Conservation (phyloP, 2,329 filamentous ascomycete genomes). For the Hymenoscyphus infarciens region DNA sequence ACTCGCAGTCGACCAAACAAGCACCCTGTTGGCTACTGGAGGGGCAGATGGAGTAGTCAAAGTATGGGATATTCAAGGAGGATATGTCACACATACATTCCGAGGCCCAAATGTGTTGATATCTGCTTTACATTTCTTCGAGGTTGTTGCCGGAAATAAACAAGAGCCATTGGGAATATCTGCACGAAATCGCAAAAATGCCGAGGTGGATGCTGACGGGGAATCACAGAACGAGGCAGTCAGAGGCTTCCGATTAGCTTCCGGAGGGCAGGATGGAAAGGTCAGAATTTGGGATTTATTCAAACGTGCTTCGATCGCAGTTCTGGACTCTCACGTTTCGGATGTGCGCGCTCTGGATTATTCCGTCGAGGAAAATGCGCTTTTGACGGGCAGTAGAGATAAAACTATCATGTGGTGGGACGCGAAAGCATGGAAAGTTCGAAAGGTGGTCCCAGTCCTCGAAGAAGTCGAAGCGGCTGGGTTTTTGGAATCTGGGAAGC, state of each 20-base stretch:
- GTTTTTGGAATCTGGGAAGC: conserved; percentile 66
- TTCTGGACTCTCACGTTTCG: conserved; percentile 90
- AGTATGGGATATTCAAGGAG: conserved; percentile 89
- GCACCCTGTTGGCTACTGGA: conserved; percentile 87
- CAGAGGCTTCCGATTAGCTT: conserved; percentile 74
- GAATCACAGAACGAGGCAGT: conserved; percentile 45
- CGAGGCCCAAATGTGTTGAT: conserved; percentile 88
- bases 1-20: conserved; percentile 77
- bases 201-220: conserved; percentile 42
- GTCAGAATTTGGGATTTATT: conserved; percentile 88
- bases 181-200: conserved; percentile 44
- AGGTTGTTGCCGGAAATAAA: conserved; percentile 51
- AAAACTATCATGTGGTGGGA: conserved; percentile 95
- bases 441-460: conserved; percentile 76
- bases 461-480: conserved; percentile 83
- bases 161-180: conserved; percentile 38
- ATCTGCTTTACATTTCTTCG: conserved; percentile 89
- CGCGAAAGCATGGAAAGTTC: conserved; percentile 75
- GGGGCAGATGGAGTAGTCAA: conserved; percentile 92
- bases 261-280: conserved; percentile 91
- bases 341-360: conserved; percentile 88
- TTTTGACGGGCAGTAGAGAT: conserved; percentile 85
- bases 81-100: conserved; percentile 92
- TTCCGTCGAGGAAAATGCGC: conserved; percentile 65
- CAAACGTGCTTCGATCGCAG: conserved; percentile 71